A percentile compares a stretch with the other conserved stretches of the same genome.
phyloP scores from a whole-genome alignment of 306 rosid genomes.

The Citrullus colocynthis region DNA sequence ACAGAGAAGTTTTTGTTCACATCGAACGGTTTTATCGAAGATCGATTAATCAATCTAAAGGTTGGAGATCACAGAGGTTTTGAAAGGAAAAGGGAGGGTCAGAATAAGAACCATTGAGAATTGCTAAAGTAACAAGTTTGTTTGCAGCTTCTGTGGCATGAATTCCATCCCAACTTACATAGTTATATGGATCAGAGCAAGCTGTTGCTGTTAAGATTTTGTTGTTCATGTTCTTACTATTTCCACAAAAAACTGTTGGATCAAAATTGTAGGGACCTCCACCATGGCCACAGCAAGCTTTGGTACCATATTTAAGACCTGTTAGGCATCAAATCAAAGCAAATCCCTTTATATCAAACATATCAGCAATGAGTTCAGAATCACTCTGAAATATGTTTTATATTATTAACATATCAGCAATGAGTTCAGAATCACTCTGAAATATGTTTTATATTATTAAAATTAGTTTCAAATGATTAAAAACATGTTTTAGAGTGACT shows the following conservation, averaged over 20 bases:
- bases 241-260: constrained; percentile 45
- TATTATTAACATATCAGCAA: no score
- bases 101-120: constrained; percentile 60
- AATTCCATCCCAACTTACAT: constrained; percentile 92
- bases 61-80: constrained; percentile 41
- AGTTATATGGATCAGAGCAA: constrained; percentile 57
- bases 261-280: constrained; percentile 63
- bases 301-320: constrained; percentile 64
- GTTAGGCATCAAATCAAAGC: background rate
- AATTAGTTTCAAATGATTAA: no score
- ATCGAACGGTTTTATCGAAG: background rate
- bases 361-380: no score
- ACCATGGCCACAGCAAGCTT: constrained; percentile 83
- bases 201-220: constrained; percentile 50
- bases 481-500: background rate
- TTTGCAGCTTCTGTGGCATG: constrained; percentile 89
- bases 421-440: no score
- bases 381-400: no score
- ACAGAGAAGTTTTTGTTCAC: background rate
- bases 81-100: constrained; percentile 57
- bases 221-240: constrained; percentile 38
- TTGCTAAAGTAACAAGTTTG: constrained; percentile 52
- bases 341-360: background rate
- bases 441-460: no score
- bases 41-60: constrained; percentile 24